Conservation (phyloP, 192 early-diverging fungal species). For the Dissophora ornata region DNA sequence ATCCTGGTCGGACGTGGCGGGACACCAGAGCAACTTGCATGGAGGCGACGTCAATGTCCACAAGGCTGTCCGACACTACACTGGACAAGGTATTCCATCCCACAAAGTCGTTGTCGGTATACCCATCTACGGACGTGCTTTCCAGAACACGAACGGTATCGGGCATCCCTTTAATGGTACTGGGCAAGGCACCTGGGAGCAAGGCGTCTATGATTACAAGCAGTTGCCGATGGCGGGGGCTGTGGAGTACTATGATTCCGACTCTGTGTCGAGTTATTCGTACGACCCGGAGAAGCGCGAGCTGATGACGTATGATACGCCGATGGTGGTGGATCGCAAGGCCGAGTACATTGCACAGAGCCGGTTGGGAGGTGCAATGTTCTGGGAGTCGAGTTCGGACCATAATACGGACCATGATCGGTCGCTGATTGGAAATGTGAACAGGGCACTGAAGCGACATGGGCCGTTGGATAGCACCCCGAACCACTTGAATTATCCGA, state of each 20-base stretch:
- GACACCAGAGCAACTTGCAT: slow-evolving; percentile 91
- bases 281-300: slow-evolving; percentile 77
- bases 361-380: slow-evolving; percentile 78
- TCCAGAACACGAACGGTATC: slow-evolving; percentile 83
- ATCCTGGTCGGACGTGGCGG: slow-evolving; percentile 71
- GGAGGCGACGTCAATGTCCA: slow-evolving; percentile 69
- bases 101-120: slow-evolving; percentile 91
- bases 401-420: slow-evolving; percentile 50
- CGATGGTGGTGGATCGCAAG: slow-evolving; percentile 73
- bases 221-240: slow-evolving; percentile 73
- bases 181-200: slow-evolving; percentile 88
- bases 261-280: slow-evolving; percentile 81
- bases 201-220: slow-evolving; percentile 93
- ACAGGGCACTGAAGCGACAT: slow-evolving; percentile 18
- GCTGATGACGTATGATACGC: slow-evolving; percentile 86
- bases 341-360: slow-evolving; percentile 68
- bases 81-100: slow-evolving; percentile 79
- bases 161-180: slow-evolving; percentile 74
- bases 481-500: slow-evolving; percentile 62
- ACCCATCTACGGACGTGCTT: slow-evolving; percentile 94
- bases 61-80: slow-evolving; percentile 78
- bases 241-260: slow-evolving; percentile 79
- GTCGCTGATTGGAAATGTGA: slow-evolving; percentile 52
- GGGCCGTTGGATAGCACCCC: slow-evolving; percentile 39
- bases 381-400: slow-evolving; percentile 81